phyloP scores from a whole-genome alignment of 2,329 filamentous ascomycete genomes.

The Blastomyces silverae region DNA sequence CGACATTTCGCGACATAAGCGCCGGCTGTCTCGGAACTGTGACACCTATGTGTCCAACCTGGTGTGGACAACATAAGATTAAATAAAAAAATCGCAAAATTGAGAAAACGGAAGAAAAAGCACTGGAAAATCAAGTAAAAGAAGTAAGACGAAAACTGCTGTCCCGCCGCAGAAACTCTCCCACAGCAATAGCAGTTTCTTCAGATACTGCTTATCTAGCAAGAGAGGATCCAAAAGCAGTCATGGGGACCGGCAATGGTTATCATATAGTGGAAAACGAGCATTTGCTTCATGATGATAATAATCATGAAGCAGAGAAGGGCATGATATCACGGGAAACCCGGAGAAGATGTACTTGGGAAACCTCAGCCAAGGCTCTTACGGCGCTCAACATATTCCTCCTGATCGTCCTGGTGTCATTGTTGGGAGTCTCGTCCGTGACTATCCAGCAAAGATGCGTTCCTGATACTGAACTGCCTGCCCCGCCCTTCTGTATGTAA shows the following conservation, averaged over 20 bases:
- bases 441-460: conserved; percentile 1
- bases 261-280: neutral
- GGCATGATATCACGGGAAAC: neutral
- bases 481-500: conserved; percentile 14
- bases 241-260: neutral
- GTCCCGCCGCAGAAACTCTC: neutral
- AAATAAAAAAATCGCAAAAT: neutral
- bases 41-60: neutral
- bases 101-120: neutral
- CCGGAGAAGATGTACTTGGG: neutral
- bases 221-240: neutral
- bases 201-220: neutral
- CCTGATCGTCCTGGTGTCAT: conserved; percentile 3
- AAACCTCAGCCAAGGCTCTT: neutral
- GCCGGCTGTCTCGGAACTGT: neutral
- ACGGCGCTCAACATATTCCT: conserved; percentile 7
- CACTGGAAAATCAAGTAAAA: neutral
- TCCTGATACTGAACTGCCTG: neutral
- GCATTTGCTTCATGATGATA: neutral
- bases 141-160: neutral
- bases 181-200: neutral
- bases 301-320: neutral
- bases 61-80: neutral
- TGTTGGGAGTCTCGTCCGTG: conserved; percentile 3
- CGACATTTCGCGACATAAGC: neutral